Evolutionary conservation across 164 flowering plant species (phyloP), one percentile per base, ranked within the genome.

Genomic region (Nelumbo lutea): DNA sequence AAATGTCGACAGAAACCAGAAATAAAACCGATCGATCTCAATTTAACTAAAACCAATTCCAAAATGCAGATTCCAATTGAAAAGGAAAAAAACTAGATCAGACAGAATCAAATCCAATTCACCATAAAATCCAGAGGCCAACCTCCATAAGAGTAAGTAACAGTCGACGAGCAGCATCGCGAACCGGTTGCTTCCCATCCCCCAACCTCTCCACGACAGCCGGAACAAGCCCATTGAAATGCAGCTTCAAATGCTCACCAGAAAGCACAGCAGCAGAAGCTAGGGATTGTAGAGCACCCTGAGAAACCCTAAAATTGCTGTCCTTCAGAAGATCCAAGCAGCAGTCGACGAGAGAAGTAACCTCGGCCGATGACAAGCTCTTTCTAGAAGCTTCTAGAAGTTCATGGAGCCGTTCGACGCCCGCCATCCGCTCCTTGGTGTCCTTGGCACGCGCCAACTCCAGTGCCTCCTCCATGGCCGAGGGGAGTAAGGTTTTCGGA

Each of bases 351-450:
- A 95, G 86, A 9, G 91, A 79, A 15, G 97, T 81, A 40, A 83
- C 87, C 64, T 95, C 97, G 8, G 86, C 51, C 1, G 94, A 63
- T 3, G 87, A 74, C 39, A 95, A 72, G 62, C 82, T 80, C 86
- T 86, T 88, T 51, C 94, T 76, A 41, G 97, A 89, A 65, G 91
- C 83, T 78, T 95, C 99, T 1, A 95, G 85, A 14, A 87, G 79
- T 65, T 89, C 83, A 73, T 90, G 85, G 42, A 95, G 91, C 0
- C 81, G 80, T 77, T 95, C 99, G 55, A 92, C 99, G 0, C 96
- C 98, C 1, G 99, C 99, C 99, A 95, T 92, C 57, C 99, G 78
- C 86, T 92, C 99, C 80, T 95, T 95, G 10, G 99, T 89, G 86
- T 95, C 99, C 83, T 95, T 95, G 1, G 97, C 85, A 1, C 93